These are phyloP conservation scores for Lonicera japonica DNA, from an alignment of 129 eudicot species.

Conservation along the genomic window DNA sequence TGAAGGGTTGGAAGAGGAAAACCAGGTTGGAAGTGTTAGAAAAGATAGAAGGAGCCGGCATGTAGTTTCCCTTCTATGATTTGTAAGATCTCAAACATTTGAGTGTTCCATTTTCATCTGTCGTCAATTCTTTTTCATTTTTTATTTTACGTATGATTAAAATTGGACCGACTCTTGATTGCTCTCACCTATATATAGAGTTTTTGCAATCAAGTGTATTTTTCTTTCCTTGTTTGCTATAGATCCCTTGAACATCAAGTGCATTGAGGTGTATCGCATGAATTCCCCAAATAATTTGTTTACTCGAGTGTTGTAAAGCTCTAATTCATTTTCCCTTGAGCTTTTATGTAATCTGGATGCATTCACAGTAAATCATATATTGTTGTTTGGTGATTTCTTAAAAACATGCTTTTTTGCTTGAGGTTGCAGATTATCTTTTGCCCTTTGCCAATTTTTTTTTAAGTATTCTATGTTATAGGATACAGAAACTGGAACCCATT, in stretches of 20 bases:
- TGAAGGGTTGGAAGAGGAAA: constrained; percentile 98
- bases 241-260: neutral
- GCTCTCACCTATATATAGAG: neutral
- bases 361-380: neutral
- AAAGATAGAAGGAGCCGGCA: constrained; percentile 50
- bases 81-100: neutral
- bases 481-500: too few species aligned
- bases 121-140: neutral
- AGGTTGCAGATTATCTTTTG: too few species aligned
- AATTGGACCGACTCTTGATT: constrained; percentile 5
- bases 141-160: neutral
- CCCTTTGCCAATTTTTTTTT: too few species aligned
- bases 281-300: neutral
- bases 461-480: too few species aligned
- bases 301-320: neutral
- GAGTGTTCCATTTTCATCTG: neutral
- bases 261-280: neutral
- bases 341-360: neutral
- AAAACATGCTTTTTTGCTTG: neutral
- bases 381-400: neutral
- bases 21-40: constrained; percentile 78
- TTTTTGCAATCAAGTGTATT: neutral
- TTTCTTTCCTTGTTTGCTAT: neutral
- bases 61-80: constrained; percentile 19
- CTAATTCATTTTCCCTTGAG: neutral